Evolutionary conservation across 495 filamentous ascomycete species (phyloP).

Genomic region (Eremomyces bilateralis): DNA sequence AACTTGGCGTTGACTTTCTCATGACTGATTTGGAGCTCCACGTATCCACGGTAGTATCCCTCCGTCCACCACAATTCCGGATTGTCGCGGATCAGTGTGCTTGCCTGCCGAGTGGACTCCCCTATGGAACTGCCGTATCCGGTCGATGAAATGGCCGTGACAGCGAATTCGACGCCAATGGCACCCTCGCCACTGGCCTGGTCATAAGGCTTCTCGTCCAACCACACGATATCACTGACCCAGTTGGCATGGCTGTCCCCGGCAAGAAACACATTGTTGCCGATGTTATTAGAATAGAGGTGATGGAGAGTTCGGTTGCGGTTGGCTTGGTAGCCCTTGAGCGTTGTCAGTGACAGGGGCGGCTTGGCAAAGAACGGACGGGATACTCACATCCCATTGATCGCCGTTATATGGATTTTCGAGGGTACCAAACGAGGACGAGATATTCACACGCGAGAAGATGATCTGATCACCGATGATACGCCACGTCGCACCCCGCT

Average conservation of each 20-base stretch:
- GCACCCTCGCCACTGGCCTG: conserved; percentile 29
- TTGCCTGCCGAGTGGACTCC: conserved; percentile 19
- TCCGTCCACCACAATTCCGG: conserved; percentile 44
- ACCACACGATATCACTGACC: conserved; percentile 45
- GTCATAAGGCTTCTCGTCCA: conserved; percentile 33
- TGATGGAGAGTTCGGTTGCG: conserved; percentile 37
- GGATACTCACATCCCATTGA: conserved; percentile 28
- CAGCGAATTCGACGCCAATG: conserved; percentile 46
- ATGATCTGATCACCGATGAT: conserved; percentile 39
- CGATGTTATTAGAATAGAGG: conserved; percentile 37
- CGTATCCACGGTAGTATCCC: conserved; percentile 36
- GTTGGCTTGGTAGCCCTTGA: conserved; percentile 45
- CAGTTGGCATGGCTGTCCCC: conserved; percentile 44
- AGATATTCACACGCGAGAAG: conserved; percentile 33
- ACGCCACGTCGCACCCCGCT: conserved; percentile 37
- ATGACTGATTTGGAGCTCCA: conserved; percentile 16
- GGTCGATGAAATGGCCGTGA: conserved; percentile 31
- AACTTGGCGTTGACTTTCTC: conserved; percentile 23
- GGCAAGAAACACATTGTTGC: conserved; percentile 42
- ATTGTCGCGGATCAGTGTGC: conserved; percentile 28
- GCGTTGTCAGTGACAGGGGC: too few species aligned
- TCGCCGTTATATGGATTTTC: conserved; percentile 35
- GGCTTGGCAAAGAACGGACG: too few species aligned
- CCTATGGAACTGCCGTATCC: conserved; percentile 27
- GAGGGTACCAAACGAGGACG: conserved; percentile 20